Conservation (phyloP, 257 asterid species). For the Rehmannia glutinosa region DNA sequence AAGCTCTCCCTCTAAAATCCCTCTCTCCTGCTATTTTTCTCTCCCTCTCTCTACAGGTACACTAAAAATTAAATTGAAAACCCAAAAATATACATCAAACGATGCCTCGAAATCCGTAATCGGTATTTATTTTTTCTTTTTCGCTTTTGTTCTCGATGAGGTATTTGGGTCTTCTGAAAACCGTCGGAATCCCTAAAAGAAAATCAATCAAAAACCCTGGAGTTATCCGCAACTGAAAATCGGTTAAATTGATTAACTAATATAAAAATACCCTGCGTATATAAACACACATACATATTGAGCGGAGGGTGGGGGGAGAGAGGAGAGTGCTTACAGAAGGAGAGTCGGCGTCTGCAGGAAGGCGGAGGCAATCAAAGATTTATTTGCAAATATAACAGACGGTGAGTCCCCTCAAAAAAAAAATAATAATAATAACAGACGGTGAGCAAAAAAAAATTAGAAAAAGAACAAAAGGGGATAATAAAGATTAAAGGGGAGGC, state of each 20-base stretch:
- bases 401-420: no score
- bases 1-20: slow-evolving; percentile 20
- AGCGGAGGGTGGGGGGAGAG: no score
- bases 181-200: slow-evolving; percentile 40
- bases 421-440: no score
- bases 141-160: slow-evolving; percentile 26
- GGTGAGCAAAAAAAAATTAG: no score
- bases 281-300: neutral
- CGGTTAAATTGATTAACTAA: neutral
- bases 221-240: slow-evolving; percentile 18
- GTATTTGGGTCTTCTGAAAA: slow-evolving; percentile 28
- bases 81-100: slow-evolving; percentile 24
- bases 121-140: neutral
- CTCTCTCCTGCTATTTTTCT: slow-evolving; percentile 9
- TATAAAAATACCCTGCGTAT: neutral
- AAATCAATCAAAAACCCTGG: slow-evolving; percentile 20
- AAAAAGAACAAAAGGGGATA: no score
- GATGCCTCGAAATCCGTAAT: slow-evolving; percentile 16
- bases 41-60: slow-evolving; percentile 18
- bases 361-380: no score
- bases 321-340: slow-evolving; percentile 15
- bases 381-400: no score
- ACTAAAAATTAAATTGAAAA: slow-evolving; percentile 12
- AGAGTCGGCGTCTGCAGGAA: slow-evolving; percentile 24
- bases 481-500: no score